Evolutionary conservation across 371 early-diverging fungal species (phyloP).

Genomic region (Lichtheimia ramosa): DNA sequence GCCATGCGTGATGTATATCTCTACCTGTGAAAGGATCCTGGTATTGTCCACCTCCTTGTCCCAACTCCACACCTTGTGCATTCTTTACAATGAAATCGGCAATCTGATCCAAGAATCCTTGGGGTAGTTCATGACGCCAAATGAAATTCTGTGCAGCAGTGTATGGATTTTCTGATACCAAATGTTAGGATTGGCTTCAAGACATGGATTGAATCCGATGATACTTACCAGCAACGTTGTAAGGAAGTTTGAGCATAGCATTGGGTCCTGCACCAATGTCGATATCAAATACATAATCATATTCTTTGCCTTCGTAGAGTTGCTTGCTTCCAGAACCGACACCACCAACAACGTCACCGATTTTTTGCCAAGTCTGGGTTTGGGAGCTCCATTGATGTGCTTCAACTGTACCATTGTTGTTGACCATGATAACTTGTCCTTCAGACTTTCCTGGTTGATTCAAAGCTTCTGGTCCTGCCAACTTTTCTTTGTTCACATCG

Average conservation of each 20-base stretch:
- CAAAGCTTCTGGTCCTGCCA: conserved; percentile 81
- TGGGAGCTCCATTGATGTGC: conserved; percentile 84
- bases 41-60: conserved; percentile 29
- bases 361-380: conserved; percentile 78
- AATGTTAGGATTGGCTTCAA: not conserved
- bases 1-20: too few relatives aligned
- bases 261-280: conserved; percentile 82
- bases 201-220: not conserved
- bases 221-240: conserved; percentile 74
- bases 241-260: conserved; percentile 88
- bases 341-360: conserved; percentile 95
- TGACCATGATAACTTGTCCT: conserved; percentile 90
- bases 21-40: conserved; percentile 75
- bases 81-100: conserved; percentile 93
- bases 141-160: conserved; percentile 92
- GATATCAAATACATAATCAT: conserved; percentile 98
- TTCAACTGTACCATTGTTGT: conserved; percentile 69
- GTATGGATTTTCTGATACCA: conserved; percentile 84
- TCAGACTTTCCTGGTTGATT: conserved; percentile 75
- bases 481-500: conserved; percentile 79
- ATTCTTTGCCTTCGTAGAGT: conserved; percentile 84
- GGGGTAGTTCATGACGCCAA: conserved; percentile 73
- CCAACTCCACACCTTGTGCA: conserved; percentile 64
- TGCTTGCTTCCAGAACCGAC: conserved; percentile 77
- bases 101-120: conserved; percentile 87